Evolutionary conservation across 164 flowering plant genomes (phyloP), one percentile per base, ranked within the genome.

Genomic region (Litsea cubeba): DNA sequence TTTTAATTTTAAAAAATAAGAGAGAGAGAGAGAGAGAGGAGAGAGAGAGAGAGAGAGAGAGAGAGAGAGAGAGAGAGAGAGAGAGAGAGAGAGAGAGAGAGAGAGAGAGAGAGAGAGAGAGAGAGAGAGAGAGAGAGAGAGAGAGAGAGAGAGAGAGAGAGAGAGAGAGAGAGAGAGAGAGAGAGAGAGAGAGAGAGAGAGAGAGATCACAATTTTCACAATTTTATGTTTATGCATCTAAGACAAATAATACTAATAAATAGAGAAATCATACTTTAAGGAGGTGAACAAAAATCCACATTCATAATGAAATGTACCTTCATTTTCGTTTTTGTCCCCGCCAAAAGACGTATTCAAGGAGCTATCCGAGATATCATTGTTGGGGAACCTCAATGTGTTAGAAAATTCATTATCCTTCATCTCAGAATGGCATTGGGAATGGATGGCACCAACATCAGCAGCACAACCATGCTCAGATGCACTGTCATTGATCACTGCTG

Each of bases 331-430:
- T 71, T 82, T 91, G 65, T 86, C 88, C 68, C 74, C 83, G 72
- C 83, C 82, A 75, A 88, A 79, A n/a, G 95, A 89, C 75, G 88
- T 93, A 76, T 90, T 93, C 82, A 81, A 86, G 78, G 92, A 82
- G 73, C 65, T 76, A 62, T 85, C 89, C 20, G 86, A 76, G 77
- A 76, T 77, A 50, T 69, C 87, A 79, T 81, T 74, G 64, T 82
- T 88, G 32, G 74, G 86, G 35, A 76, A n/a, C 51, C 72, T 85
- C 24, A 79, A 60, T 78, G 75, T 22, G 67, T 81, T 78, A 49
- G 88, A 83, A 69, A 80, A 70, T 71, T 82, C 86, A 76, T 72
- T 79, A 49, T 87, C 89, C 75, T 85, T 85, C 18, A 83, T 85
- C 12, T 81, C 83, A 71, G 68, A 49, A 76, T 77, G 71, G 23